Evolutionary conservation across 441 rosid genomes (phyloP).

Genomic region (Gossypium davidsonii): DNA sequence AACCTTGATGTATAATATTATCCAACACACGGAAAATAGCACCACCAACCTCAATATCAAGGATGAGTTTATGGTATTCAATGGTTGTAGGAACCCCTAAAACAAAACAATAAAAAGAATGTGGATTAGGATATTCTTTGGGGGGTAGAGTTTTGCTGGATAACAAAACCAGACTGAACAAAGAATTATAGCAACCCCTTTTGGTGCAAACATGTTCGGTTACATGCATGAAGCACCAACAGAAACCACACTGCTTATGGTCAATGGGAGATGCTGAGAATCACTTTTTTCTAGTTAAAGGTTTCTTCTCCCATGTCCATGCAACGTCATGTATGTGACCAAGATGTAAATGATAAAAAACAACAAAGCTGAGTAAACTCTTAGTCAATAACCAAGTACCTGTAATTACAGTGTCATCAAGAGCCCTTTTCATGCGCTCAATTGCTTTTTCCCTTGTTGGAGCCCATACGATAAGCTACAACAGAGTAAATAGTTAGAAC

Average conservation of each 20-base stretch:
- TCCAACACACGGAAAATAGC: conserved; percentile 8
- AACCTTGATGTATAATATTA: neutral
- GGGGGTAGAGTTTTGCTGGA: neutral
- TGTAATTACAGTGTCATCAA: conserved; percentile 76
- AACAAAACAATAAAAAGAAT: conserved; percentile 10
- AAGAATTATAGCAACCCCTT: neutral
- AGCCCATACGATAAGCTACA: conserved; percentile 93
- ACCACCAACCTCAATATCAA: conserved; percentile 71
- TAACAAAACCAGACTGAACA: neutral
- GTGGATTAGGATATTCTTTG: conserved; percentile 6
- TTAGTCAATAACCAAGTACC: conserved; percentile 31
- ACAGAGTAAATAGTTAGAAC: conserved; percentile 13
- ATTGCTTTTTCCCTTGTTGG: conserved; percentile 97
- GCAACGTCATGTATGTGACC: neutral
- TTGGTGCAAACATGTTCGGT: neutral
- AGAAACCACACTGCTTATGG: neutral
- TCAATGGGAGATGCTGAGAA: neutral
- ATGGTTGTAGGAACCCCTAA: conserved; percentile 92
- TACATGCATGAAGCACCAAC: neutral
- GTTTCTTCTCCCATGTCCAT: conserved; percentile 3
- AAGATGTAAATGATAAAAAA: neutral
- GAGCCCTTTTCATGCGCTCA: conserved; percentile 95
- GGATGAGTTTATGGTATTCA: conserved; percentile 91
- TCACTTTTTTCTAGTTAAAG: neutral
- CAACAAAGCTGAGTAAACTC: neutral